Base-by-base conservation (phyloP, 345 rosid genomes). In the Arabidopsis arenosa region DNA sequence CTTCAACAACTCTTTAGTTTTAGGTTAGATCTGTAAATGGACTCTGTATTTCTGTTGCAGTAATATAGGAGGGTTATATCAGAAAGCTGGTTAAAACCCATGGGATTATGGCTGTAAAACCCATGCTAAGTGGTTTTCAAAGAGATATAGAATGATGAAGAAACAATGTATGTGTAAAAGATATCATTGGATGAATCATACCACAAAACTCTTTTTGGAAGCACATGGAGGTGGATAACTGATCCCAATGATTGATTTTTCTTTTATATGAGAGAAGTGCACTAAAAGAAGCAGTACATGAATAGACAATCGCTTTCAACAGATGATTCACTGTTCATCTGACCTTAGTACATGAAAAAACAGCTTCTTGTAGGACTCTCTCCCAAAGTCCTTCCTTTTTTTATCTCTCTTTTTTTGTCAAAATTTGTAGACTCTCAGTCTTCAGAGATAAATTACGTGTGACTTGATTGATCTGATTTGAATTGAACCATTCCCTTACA, bases 221-320 rank as follows among this genome's bases (percentile, higher is more conserved):
- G 74, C 81, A 78, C 81, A 78, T 78, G 74, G 74, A 51, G 78
- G 64, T 66, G 63, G 56, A 77, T 70, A 48, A 65, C 56, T 48
- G 68, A 71, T 77, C 80, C 80, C 73, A 77, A 77, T 77, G 80
- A 77, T 77, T 77, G 80, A 65, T 4, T 45, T 43, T 51, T 60
- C 51, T 35, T 45, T 18, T 36, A 15, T 36, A 36, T 47, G 52
- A 47, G 17, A 73, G 26, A 37, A 72, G 80, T 48, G 80, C 80
- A 77, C 76, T 77, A 71, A 64, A 77, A 71, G 73, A 77, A 77
- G 80, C 72, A 57, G 72, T 64, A 77, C 76, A 71, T 77, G 80
- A 77, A 66, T 37, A 65, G 21, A 57, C 56, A 66, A 77, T 77
- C 72, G 68, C 72, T 77, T 77, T 77, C 69, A 73, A 78, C 60